Percentiles rank a stretch among this genome's conserved stretches.
Conservation (phyloP, 495 filamentous ascomycete species). For the Sordaria brevicollis region DNA sequence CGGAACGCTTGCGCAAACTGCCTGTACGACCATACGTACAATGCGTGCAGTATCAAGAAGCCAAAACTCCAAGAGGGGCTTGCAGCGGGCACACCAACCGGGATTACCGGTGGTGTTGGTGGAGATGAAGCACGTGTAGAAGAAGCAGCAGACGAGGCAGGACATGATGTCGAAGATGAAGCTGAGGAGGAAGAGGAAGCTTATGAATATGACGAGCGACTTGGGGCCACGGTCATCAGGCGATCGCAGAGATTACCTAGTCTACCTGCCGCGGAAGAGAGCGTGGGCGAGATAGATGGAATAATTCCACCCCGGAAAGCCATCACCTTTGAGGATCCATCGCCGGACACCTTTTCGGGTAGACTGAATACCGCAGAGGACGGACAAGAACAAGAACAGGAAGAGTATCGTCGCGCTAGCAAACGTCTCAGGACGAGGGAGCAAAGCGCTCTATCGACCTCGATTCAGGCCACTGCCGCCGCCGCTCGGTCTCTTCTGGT, state of each 20-base stretch:
- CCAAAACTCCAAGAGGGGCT: background rate
- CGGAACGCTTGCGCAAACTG: constrained; percentile 7
- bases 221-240: background rate
- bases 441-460: background rate
- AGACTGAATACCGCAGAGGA: background rate
- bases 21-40: background rate
- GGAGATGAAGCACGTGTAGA: background rate
- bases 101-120: background rate
- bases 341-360: background rate
- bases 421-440: background rate
- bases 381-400: background rate
- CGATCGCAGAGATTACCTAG: background rate
- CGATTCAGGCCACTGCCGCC: background rate
- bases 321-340: background rate
- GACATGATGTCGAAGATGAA: background rate
- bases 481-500: background rate
- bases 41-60: constrained; percentile 1
- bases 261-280: background rate
- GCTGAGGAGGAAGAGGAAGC: background rate
- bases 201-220: background rate
- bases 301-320: background rate
- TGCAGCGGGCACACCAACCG: background rate
- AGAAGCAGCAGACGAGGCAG: background rate
- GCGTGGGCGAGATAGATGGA: background rate
- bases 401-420: background rate